These are phyloP conservation scores for Dictyostelium firmibasis DNA, from an alignment of 78 protist species.

Conservation along the genomic window DNA sequence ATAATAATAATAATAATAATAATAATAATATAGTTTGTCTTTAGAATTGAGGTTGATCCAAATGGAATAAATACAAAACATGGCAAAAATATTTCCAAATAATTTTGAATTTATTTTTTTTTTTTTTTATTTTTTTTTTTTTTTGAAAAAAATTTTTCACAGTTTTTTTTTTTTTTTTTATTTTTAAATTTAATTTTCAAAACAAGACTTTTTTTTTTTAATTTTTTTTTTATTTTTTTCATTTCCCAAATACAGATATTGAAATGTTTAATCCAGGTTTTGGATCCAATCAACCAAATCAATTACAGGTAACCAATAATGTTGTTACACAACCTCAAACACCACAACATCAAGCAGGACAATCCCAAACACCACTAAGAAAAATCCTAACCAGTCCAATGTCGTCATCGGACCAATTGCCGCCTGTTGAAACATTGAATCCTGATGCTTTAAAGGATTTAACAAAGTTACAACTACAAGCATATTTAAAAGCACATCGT, in stretches of 20 bases:
- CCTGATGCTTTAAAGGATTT: constrained; percentile 57
- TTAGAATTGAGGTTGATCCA: too few relatives aligned
- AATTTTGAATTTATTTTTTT: too few relatives aligned
- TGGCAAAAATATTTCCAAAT: too few relatives aligned
- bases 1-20: too few relatives aligned
- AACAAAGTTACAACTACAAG: constrained; percentile 1
- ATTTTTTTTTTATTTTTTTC: not conserved
- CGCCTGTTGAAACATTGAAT: constrained; percentile 48
- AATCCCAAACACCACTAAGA: constrained; percentile 9
- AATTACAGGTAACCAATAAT: not conserved
- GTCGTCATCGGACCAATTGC: not conserved
- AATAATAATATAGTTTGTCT: too few relatives aligned
- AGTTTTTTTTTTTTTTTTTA: not conserved
- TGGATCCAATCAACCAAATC: not conserved
- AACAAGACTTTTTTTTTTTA: not conserved
- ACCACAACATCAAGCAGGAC: not conserved
- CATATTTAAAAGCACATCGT: constrained; percentile 36
- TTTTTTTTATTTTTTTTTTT: not conserved
- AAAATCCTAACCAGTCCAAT: not conserved
- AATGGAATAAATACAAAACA: too few relatives aligned
- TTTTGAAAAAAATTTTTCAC: too few relatives aligned
- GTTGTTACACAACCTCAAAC: not conserved
- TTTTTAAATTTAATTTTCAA: not conserved
- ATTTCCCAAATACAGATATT: not conserved
- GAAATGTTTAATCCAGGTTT: not conserved